Evolutionary conservation across 352 stramenopile genomes (phyloP), one percentile per base, ranked within the genome.

Genomic region (Pythium utonaiense): DNA sequence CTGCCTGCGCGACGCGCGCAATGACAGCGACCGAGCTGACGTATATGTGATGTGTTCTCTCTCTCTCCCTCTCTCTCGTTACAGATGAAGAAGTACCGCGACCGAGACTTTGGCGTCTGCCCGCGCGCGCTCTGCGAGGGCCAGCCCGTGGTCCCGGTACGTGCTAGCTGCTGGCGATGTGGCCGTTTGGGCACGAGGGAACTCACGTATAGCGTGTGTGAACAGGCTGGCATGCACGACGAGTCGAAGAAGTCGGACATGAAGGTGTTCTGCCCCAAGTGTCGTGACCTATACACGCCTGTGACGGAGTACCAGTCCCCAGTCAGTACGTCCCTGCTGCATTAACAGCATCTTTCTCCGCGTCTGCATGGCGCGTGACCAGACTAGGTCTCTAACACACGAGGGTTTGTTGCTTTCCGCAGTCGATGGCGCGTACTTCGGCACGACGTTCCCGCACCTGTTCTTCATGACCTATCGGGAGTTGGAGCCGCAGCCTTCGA

Each of bases 391-490:
- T 3, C 42, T 44, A 44, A 41, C 42, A 52, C 4, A 45, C 47
- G 14, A 27, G 3, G 42, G 19, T 31, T 38, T 10, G 61, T 1
- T 54, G 34, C 53, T 9, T 57, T 21, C 42, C 44, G 17, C 50
- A 95, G 84, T 95, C 73, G 96, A 99, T 68, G 96, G 96, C 56
- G 93, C 96, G 13, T 99, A 98, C 83, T 99, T 99, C 82, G 96
- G 96, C 34, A 98, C 96, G 41, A 99, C 96, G 21, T 99, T 99
- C 80, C 96, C 96, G 55, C 96, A 99, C 75, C 74, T 99, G 61
- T 99, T 98, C 86, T 95, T 99, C 63, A 95, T 99, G 87, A 98
- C 95, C 54, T 98, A 98, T 77, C 93, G 85, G 67, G 96, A 98
- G 70, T 64, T 96, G 49, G 83, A 94, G 55, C 86, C 86, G n/a